Evolutionary conservation across 805 yeast species (phyloP).

Genomic region (Candida dajiaensis): DNA sequence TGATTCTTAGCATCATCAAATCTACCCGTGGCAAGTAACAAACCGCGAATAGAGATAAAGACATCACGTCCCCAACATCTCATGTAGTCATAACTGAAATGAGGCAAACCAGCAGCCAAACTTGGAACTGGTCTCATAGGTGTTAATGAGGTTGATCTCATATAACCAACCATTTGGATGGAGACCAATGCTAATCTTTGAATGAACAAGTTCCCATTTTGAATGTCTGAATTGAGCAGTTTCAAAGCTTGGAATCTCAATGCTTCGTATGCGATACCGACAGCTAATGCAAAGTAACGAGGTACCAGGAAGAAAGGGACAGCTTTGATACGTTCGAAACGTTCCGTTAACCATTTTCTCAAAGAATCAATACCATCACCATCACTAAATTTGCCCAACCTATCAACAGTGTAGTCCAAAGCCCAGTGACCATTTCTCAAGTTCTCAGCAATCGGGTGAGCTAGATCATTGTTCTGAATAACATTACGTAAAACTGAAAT

Average conservation of each 20-base stretch:
- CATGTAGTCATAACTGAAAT: slow-evolving; percentile 86
- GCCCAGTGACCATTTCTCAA: slow-evolving; percentile 88
- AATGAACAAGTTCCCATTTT: slow-evolving; percentile 62
- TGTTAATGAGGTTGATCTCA: slow-evolving; percentile 67
- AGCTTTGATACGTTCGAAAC: slow-evolving; percentile 55
- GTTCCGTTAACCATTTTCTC: slow-evolving; percentile 59
- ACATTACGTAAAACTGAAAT: slow-evolving; percentile 57
- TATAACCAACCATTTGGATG: slow-evolving; percentile 76
- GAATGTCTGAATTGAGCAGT: slow-evolving; percentile 47
- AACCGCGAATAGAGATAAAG: slow-evolving; percentile 80
- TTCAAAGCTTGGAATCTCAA: slow-evolving; percentile 62
- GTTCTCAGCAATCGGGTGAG: slow-evolving; percentile 79
- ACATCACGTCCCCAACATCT: slow-evolving; percentile 99
- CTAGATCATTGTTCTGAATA: slow-evolving; percentile 66
- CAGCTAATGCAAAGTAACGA: slow-evolving; percentile 76
- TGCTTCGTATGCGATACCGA: slow-evolving; percentile 82
- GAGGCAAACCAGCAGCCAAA: slow-evolving; percentile 96
- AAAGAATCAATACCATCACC: slow-evolving; percentile 47
- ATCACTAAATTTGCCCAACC: slow-evolving; percentile 51
- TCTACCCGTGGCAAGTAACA: slow-evolving; percentile 72
- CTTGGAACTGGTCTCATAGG: slow-evolving; percentile 62
- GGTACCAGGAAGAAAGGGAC: slow-evolving; percentile 83
- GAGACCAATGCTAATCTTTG: slow-evolving; percentile 78
- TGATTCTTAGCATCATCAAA: slow-evolving; percentile 75
- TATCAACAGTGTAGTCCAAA: slow-evolving; percentile 59